Evolutionary conservation across 768 basidiomycete species (phyloP), one percentile per base, ranked within the genome.

Genomic region (Hygrocybe coccinea): DNA sequence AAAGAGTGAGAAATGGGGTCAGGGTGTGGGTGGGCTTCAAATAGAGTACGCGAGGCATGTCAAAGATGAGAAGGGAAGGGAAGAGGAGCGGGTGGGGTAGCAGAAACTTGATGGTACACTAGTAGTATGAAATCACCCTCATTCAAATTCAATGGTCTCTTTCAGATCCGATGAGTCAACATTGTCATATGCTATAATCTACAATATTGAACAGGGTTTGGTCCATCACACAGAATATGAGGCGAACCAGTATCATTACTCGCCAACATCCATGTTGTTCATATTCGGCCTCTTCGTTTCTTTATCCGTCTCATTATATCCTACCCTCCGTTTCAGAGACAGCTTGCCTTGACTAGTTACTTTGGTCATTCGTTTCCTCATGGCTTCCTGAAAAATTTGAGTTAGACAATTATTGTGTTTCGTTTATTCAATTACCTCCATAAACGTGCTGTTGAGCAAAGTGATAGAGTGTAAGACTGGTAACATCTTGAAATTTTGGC

Each of bases 381-480:
- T 14, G 14, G 45, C 24, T 21, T 21, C 19, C 24, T 47, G 24
- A 21, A 15, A 25, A 4, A 3, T 47, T 25, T 25, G 21, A 14
- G 11, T 19, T 14, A 15, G 12, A 12, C 14, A 19, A 14, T 19
- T 29, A 15, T 14, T 47, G 12, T 19, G 11, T 21, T 12, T 21
- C 39, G 19, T 41, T 41, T 33, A 48, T 41, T 14, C 14, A 19
- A 43, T 43, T 46, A 61, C 60, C 43, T 61, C 45, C 17, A 50
- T 56, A 37, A 56, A 59, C n/a, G 33, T 36, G 14, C 47, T 44
- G 39, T 61, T 47, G 12, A 61, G 19, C 12, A 61, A 21, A 11
- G 58, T 55, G 24, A 61, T 56, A 9, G 58, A 53, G 33, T 48
- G 50, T 34, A 61, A 37, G 29, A 56, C 49, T n/a, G 56, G 48